Evolutionary conservation across 495 filamentous ascomycete species (phyloP).

Genomic region (Podospora conica): DNA sequence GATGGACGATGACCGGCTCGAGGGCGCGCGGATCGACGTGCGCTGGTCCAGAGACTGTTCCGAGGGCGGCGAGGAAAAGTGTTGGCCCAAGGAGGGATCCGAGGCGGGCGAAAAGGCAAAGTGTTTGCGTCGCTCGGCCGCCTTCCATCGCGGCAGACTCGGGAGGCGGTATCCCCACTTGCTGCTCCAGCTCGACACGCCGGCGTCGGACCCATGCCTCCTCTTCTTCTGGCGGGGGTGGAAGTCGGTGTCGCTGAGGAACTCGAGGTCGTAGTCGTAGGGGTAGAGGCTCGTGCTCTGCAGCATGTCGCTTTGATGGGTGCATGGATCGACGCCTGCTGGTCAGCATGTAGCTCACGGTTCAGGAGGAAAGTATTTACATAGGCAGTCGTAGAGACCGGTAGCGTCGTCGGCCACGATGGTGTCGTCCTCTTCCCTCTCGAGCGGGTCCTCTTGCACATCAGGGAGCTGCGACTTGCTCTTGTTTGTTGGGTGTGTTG

Average conservation of each 20-base stretch:
- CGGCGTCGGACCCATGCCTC: slow-evolving; percentile 57
- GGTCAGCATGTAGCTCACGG: slow-evolving; percentile 1
- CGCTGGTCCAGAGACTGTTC: slow-evolving; percentile 40
- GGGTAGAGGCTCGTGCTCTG: slow-evolving; percentile 34
- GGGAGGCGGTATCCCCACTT: slow-evolving; percentile 66
- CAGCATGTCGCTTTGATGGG: slow-evolving; percentile 32
- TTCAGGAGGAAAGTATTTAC: slow-evolving; percentile 31
- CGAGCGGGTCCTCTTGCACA: slow-evolving; percentile 49
- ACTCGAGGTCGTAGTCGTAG: slow-evolving; percentile 55
- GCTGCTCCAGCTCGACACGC: slow-evolving; percentile 57
- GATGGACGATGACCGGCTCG: slow-evolving; percentile 64
- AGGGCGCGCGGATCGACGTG: slow-evolving; percentile 35
- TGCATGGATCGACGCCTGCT: slow-evolving; percentile 42
- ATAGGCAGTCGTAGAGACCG: slow-evolving; percentile 47
- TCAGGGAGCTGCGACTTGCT: slow-evolving; percentile 47
- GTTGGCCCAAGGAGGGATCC: slow-evolving; percentile 40
- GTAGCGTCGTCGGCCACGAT: slow-evolving; percentile 30
- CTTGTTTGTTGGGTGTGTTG: slow-evolving; percentile 30
- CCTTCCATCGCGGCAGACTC: slow-evolving; percentile 63
- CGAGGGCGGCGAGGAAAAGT: slow-evolving; percentile 37
- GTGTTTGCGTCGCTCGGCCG: slow-evolving; percentile 43
- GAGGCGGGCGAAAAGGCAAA: slow-evolving; percentile 43
- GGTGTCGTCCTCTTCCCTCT: slow-evolving; percentile 51
- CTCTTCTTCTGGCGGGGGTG: slow-evolving; percentile 48
- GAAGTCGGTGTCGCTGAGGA: slow-evolving; percentile 56